These are phyloP conservation scores for Chrysanthemum seticuspe DNA, from an alignment of 129 eudicot genomes.

Conservation along the genomic window DNA sequence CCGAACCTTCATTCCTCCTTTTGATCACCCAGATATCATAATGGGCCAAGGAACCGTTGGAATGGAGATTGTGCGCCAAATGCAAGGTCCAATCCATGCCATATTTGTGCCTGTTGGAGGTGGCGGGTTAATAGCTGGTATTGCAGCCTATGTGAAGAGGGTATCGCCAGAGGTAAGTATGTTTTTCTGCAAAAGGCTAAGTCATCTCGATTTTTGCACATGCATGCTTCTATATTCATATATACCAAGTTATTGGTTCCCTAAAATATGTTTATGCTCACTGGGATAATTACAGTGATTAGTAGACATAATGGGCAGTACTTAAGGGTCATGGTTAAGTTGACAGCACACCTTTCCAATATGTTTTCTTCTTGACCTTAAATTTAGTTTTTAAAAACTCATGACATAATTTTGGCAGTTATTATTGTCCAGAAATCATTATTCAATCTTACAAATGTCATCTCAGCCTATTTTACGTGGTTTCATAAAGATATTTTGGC, in stretches of 20 bases:
- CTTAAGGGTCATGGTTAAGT: too few relatives aligned
- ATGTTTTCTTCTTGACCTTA: too few relatives aligned
- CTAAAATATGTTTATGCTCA: too few relatives aligned
- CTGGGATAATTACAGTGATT: too few relatives aligned
- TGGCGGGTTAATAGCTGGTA: constrained; percentile 97
- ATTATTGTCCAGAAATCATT: too few relatives aligned
- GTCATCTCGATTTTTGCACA: background rate
- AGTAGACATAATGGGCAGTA: too few relatives aligned
- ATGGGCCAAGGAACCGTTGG: constrained; percentile 96
- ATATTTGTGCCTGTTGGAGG: constrained; percentile 98
- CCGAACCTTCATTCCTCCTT: constrained; percentile 85
- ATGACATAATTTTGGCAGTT: too few relatives aligned
- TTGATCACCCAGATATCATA: constrained; percentile 92
- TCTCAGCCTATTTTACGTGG: background rate
- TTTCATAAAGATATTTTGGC: constrained; percentile 4
- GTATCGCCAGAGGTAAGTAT: constrained; percentile 72
- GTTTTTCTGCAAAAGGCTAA: background rate
- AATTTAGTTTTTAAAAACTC: too few relatives aligned
- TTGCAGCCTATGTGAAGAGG: constrained; percentile 93
- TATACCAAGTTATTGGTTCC: too few relatives aligned
- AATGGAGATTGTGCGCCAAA: constrained; percentile 90
- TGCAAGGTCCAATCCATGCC: constrained; percentile 85
- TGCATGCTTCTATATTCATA: background rate
- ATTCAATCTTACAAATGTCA: too few relatives aligned
- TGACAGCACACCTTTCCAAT: too few relatives aligned